These are phyloP conservation scores for Stagonosporopsis tanaceti DNA, from an alignment of 2,329 filamentous ascomycete genomes.

Conservation along the genomic window DNA sequence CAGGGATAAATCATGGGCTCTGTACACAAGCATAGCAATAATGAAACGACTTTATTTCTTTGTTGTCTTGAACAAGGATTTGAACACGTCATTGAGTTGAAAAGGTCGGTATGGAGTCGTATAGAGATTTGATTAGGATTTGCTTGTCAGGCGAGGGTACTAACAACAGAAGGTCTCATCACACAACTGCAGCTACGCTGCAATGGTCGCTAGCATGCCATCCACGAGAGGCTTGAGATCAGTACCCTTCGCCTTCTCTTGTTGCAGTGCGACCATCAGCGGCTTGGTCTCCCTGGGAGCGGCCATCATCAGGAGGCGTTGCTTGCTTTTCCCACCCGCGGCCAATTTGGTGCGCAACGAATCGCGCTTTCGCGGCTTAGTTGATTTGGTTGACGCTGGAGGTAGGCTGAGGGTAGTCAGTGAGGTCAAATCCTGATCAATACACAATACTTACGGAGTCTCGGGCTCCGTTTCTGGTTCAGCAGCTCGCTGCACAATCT, in stretches of 20 bases:
- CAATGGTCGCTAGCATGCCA: conserved; percentile 19
- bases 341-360: conserved; percentile 21
- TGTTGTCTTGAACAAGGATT: background rate
- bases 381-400: conserved; percentile 5
- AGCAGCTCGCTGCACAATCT: background rate
- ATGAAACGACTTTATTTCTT: background rate
- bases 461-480: background rate
- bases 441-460: background rate
- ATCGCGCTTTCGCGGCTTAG: conserved; percentile 25
- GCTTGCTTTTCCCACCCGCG: conserved; percentile 8
- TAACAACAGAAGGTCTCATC: background rate
- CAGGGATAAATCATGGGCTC: background rate
- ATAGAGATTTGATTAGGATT: background rate
- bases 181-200: background rate
- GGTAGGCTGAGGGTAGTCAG: conserved; percentile 6
- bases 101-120: too few species aligned
- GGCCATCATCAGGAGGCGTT: conserved; percentile 19
- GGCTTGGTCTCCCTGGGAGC: conserved; percentile 24
- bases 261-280: conserved; percentile 27
- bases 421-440: background rate
- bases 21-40: conserved; percentile 12
- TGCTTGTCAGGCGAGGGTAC: background rate
- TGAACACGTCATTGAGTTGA: background rate
- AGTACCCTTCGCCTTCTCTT: conserved; percentile 34
- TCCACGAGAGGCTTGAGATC: conserved; percentile 32